Evolutionary conservation across 2,329 filamentous ascomycete genomes (phyloP), one percentile per base, ranked within the genome.

Genomic region (Xylariaceae sp.): DNA sequence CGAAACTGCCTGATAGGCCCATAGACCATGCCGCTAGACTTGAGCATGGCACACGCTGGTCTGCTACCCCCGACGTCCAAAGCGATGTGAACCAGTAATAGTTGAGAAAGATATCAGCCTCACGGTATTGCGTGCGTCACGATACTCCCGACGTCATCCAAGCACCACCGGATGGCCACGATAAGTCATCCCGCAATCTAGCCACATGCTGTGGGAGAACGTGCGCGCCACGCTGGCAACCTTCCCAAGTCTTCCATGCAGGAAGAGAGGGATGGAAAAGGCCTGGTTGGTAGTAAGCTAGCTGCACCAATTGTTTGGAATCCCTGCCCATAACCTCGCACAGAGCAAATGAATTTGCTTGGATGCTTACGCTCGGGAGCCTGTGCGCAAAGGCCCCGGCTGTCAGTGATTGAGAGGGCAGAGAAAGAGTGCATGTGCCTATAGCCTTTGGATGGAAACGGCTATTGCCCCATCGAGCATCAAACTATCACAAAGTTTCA

Each of bases 1-100:
- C 52, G 53, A 55, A 50, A 53, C 50, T 56, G 47, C 51, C 49
- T 44, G 52, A 55, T 53, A 50, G 47, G 51, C 52, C 43, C 41
- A 39, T 39, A 43, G 45, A 32, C 15, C 33, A 19, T 19, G 15
- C 33, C 8, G 17, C 33, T 35, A 17, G 30, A 32, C 30, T 7
- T 17, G 30, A 13, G 30, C 30, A 22, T 32, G 26, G 34, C 26
- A 19, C 24, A 11, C 22, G 22, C n/a, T n/a, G n/a, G n/a, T 26
- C 6, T 26, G 22, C 22, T 11, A 6, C 15, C 16, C 6, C 30
- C 30, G 30, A 13, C 8, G 30, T n/a, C 7, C 8, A 4, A 7
- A 17, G 16, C 16, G 30, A 32, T 13, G 50, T 36, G 36, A 29
- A 28, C 33, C 37, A 34, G 36, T 46, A 43, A 38, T 39, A 43